Percentiles rank a stretch among this genome's conserved stretches.
Evolutionary conservation across 139 green algal species (phyloP).

Genomic region (Raphidocelis subcapitata): DNA sequence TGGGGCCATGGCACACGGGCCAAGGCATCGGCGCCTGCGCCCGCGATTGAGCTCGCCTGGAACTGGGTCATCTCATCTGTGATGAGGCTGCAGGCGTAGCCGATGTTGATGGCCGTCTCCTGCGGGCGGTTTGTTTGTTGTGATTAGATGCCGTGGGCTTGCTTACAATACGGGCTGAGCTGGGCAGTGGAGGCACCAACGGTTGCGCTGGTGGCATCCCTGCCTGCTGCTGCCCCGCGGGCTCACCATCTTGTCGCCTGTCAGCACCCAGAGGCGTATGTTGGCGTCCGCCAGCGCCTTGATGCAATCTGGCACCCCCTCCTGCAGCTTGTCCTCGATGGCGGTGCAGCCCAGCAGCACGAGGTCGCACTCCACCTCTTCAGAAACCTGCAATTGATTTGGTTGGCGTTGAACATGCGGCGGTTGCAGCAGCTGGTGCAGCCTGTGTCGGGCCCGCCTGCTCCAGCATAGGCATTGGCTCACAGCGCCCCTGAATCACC

Average conservation of each 20-base stretch:
- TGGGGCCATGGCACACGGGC: too few species aligned
- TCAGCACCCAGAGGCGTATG: slow-evolving; percentile 95
- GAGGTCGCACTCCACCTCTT: slow-evolving; percentile 69
- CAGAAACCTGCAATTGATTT: too few species aligned
- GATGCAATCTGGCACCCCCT: slow-evolving; percentile 93
- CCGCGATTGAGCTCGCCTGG: slow-evolving; percentile 34
- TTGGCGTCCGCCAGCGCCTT: slow-evolving; percentile 76
- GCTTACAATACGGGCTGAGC: too few species aligned
- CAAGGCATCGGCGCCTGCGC: too few species aligned
- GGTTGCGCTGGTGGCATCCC: too few species aligned
- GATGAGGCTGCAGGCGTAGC: slow-evolving; percentile 85
- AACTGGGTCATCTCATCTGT: slow-evolving; percentile 68
- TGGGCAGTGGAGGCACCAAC: too few species aligned
- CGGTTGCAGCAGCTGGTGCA: too few species aligned
- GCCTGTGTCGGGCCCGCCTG: too few species aligned
- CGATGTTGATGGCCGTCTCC: slow-evolving; percentile 95
- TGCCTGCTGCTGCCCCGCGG: too few species aligned
- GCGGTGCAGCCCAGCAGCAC: slow-evolving; percentile 91
- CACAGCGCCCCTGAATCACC: too few species aligned
- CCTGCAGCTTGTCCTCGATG: slow-evolving; percentile 99
- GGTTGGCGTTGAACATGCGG: slow-evolving; percentile 3
- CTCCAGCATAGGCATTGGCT: too few species aligned
- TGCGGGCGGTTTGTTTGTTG: slow-evolving; percentile 49
- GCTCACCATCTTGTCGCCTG: slow-evolving; percentile 67
- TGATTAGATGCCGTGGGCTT: too few species aligned